A percentile compares a stretch with the other conserved stretches of the same genome.
phyloP scores from a whole-genome alignment of 371 early-diverging fungal species.

The Umbelopsis sp. region DNA sequence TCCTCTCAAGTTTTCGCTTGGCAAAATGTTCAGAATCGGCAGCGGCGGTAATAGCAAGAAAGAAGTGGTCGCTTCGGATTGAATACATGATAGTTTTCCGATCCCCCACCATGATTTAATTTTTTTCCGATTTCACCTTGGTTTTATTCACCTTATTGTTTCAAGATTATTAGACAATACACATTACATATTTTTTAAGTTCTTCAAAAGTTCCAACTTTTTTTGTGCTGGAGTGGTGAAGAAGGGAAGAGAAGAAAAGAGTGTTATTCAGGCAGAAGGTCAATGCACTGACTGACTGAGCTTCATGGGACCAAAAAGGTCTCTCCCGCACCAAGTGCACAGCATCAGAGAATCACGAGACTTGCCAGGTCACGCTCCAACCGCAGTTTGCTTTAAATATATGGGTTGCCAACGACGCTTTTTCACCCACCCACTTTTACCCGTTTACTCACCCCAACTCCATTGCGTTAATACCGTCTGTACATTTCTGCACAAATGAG shows the following conservation, averaged over 20 bases:
- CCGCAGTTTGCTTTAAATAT: constrained; percentile 15
- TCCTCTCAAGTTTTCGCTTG: constrained; percentile 27
- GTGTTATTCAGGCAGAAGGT: background rate
- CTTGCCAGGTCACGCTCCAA: constrained; percentile 18
- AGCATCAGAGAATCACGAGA: constrained; percentile 11
- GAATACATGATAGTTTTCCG: constrained; percentile 12
- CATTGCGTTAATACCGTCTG: background rate
- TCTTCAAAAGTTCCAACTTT: background rate
- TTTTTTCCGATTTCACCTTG: constrained; percentile 9
- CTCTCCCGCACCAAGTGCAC: background rate
- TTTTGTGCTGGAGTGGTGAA: background rate
- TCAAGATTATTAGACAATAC: constrained; percentile 12
- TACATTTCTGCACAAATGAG: constrained; percentile 59
- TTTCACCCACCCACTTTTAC: constrained; percentile 9
- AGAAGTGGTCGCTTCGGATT: constrained; percentile 15
- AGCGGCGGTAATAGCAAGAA: constrained; percentile 4
- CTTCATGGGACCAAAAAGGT: constrained; percentile 6
- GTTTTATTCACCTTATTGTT: constrained; percentile 17
- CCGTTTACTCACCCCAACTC: background rate
- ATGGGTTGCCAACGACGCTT: background rate
- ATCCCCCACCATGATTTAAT: background rate
- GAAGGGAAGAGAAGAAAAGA: too few relatives aligned
- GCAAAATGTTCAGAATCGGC: constrained; percentile 34
- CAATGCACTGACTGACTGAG: constrained; percentile 4
- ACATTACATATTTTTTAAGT: background rate